These are phyloP conservation scores for Chaetomiaceae sp. DNA, from an alignment of 2,329 filamentous ascomycete genomes.

Conservation along the genomic window DNA sequence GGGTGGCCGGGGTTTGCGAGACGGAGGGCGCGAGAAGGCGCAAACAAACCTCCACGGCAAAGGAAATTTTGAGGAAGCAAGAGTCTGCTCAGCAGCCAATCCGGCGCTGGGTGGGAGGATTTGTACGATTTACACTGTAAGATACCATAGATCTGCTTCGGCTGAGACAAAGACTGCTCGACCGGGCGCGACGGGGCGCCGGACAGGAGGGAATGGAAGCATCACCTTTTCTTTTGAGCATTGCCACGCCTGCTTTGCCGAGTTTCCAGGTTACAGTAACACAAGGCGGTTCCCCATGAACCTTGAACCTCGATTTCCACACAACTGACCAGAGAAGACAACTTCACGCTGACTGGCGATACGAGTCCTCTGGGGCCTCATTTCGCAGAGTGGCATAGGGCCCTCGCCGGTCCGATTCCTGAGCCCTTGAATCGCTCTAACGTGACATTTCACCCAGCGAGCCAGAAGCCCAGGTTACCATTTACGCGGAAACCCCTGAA, in stretches of 20 bases:
- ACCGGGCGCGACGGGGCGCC: neutral
- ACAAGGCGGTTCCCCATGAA: too few species aligned
- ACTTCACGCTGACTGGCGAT: too few species aligned
- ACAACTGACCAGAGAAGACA: too few species aligned
- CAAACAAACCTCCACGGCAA: too few species aligned
- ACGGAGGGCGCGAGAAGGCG: too few species aligned
- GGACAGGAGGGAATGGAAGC: neutral
- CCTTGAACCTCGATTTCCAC: too few species aligned
- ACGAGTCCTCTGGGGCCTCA: neutral
- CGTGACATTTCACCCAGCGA: neutral
- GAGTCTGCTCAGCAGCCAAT: too few species aligned
- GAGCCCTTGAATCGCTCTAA: neutral
- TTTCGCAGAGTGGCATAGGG: neutral
- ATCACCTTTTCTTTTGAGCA: neutral
- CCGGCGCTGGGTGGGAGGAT: neutral
- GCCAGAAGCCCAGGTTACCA: neutral
- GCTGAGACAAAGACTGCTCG: neutral
- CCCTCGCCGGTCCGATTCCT: neutral
- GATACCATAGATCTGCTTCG: neutral
- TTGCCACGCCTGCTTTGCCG: neutral
- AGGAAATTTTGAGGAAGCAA: too few species aligned
- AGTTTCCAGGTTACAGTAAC: too few species aligned
- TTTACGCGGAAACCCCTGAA: neutral
- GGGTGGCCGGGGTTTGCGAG: too few species aligned
- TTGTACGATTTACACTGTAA: conserved; percentile 9